phyloP scores from a whole-genome alignment of 148 eudicot species.

The Cornus controversa region DNA sequence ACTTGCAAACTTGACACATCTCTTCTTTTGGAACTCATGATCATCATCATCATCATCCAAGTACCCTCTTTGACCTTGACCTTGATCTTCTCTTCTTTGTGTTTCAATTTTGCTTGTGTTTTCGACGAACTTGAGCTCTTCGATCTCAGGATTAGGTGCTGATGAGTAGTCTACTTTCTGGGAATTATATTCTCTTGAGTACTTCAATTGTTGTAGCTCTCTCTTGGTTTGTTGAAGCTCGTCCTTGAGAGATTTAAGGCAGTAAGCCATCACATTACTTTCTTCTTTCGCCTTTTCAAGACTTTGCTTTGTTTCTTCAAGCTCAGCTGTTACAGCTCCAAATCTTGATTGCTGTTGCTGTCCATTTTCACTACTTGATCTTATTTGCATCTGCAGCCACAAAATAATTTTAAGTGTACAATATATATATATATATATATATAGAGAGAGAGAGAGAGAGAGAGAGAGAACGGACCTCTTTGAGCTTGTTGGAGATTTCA shows the following conservation, averaged over 20 bases:
- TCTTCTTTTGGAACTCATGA: constrained; percentile 38
- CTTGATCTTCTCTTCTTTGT: too few species aligned
- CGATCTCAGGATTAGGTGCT: constrained; percentile 50
- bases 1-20: constrained; percentile 66
- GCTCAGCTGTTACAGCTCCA: constrained; percentile 41
- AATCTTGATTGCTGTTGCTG: constrained; percentile 15
- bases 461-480: constrained; percentile 51
- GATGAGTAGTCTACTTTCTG: constrained; percentile 8
- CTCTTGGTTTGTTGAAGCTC: constrained; percentile 63
- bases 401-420: neutral
- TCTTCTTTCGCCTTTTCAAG: constrained; percentile 59
- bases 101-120: too few species aligned
- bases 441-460: too few species aligned
- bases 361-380: constrained; percentile 23
- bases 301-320: constrained; percentile 60
- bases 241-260: constrained; percentile 44
- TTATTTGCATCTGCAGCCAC: constrained; percentile 39
- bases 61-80: too few species aligned
- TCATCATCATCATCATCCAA: too few species aligned
- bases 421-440: neutral
- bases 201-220: constrained; percentile 53
- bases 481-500: constrained; percentile 60
- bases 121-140: too few species aligned
- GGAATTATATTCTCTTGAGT: neutral
- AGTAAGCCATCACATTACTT: constrained; percentile 42